Evolutionary conservation across 164 flowering plant genomes (phyloP).

Genomic region (Cinnamomum micranthum): DNA sequence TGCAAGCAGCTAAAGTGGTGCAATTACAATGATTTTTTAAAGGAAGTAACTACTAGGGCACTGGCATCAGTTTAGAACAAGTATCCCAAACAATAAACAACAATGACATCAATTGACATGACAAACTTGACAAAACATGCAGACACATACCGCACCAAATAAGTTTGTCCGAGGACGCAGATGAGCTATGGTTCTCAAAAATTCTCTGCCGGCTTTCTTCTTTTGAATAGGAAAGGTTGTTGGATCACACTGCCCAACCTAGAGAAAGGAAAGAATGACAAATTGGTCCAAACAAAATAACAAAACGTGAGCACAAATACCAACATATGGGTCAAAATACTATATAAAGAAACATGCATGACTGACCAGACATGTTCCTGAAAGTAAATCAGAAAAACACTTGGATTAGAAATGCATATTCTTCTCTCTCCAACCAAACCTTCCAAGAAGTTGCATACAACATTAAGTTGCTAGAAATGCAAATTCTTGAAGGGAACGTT

Average conservation of each 20-base stretch:
- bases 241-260: constrained; percentile 91
- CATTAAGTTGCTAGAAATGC: too few species aligned
- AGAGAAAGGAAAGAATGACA: not conserved
- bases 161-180: constrained; percentile 98
- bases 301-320: not conserved
- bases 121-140: constrained; percentile 8
- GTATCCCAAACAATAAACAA: not conserved
- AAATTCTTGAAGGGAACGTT: too few species aligned
- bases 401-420: too few species aligned
- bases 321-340: not conserved
- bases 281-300: not conserved
- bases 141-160: constrained; percentile 80
- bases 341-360: not conserved
- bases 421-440: too few species aligned
- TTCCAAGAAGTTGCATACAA: too few species aligned
- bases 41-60: not conserved
- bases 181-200: constrained; percentile 93
- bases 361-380: not conserved
- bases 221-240: constrained; percentile 88
- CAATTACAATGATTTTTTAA: too few species aligned
- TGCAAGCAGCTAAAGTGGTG: too few species aligned
- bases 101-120: not conserved
- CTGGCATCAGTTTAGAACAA: not conserved
- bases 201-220: constrained; percentile 88
- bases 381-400: not conserved